Base-by-base conservation (phyloP, 257 asterid genomes). In the Fraxinus pennsylvanica region DNA sequence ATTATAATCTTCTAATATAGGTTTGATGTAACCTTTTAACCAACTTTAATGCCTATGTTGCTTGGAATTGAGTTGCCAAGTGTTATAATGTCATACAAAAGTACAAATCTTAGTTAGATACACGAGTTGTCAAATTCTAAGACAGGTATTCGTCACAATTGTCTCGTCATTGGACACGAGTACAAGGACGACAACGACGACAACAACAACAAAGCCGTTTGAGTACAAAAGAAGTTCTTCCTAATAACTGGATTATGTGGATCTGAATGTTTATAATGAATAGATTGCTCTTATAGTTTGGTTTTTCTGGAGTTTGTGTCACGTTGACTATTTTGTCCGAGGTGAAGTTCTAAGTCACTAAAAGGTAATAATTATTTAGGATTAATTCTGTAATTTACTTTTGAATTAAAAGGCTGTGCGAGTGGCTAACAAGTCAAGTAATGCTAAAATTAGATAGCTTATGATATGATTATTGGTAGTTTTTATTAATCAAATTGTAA, bases 231-330 rank as follows among this genome's bases (percentile, higher is more conserved):
- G 43, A 38, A 38, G 9, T 43, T 43, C 50, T 43, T 41, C 50
- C 50, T 41, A 2, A 52, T 17, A 19, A 43, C 39, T 14, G 35
- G 71, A 63, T 66, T 30, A 27, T 32, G 59, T 82, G 67, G 27
- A 45, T n/a, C 54, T 25, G 77, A 67, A 65, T 71, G 82, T 65
- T 50, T 73, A 25, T 45, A 25, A 5, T 6, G 30, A 45, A 54
- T 6, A 13, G 67, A 12, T 74, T 30, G 71, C 36, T 71, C 5
- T 1, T 21, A 27, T 3, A 29, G 21, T 41, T 52, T 2, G 33
- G 76, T 36, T 21, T 36, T 76, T 32, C 9, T 68, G 15, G 47
- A 79, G 22, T 19, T 52, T 19, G 19, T 52, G 63, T 6, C 9
- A 52, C 21, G 2, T 50, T 50, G 59, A 52, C 25, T n/a, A 52